Base-by-base conservation (phyloP, 1,284 basidiomycete species). In the Sporisorium scitamineum region DNA sequence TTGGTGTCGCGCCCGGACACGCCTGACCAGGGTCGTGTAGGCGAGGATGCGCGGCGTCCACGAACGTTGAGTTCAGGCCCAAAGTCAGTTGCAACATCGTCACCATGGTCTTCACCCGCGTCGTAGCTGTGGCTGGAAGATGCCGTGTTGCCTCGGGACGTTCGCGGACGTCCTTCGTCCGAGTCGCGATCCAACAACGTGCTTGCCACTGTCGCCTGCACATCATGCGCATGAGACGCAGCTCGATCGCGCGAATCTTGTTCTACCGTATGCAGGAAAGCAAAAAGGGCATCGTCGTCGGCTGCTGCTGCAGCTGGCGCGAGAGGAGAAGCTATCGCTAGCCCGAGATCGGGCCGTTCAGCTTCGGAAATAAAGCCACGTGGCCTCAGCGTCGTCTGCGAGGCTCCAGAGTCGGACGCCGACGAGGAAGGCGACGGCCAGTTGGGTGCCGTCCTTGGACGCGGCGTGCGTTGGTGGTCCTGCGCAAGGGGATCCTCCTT, bases 241-340 rank as follows among this genome's bases (percentile, higher is more conserved):
- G 45, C 22, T 16, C 66, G 57, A 13, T 76, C 64, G 6, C 54
- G 69, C 26, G 69, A 58, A 31, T 76, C 74, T 32, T 72, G 53
- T 29, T 76, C 74, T 8, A 76, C 69, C 10, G 69, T 72, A 11
- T 76, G 51, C 3, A 64, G 61, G 27, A 76, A 76, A 5, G 69
- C 69, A 1, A 76, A 41, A 16, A 76, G 48, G 3, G 66, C 69
- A 41, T 76, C 54, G 7, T 76, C 73, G 16, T 59, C 68, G 5
- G 56, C 31, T 22, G 50, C 57, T 26, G 29, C 34, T 4, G 34
- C n/a, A 11, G 29, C 39, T 39, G 45, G 16, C 22, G 32, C 7
- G 20, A 6, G 47, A n/a, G 6, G 27, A 42, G 24, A 32, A 27
- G 37, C 0, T n/a, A n/a, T n/a, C 24, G 39, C 20, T 4, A 24